Evolutionary conservation across 306 rosid species (phyloP), one percentile per base, ranked within the genome.

Genomic region (Vachellia pachyceras): DNA sequence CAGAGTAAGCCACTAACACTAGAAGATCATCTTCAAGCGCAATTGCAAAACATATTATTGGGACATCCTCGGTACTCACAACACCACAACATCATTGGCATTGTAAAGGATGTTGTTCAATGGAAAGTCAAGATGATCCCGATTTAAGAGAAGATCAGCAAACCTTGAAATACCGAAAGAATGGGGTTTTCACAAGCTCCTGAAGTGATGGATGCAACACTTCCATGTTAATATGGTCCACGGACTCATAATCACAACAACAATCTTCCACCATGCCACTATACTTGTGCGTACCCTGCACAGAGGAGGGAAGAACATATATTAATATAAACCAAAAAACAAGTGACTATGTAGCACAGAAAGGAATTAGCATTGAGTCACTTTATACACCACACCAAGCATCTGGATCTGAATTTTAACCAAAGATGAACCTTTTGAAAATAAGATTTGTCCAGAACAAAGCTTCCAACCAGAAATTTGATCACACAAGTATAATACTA

Each of bases 261-360:
- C 93, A 91, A 67, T 91, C 96, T 85, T 91, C 93, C 46, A 89
- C 88, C 44, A 91, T 85, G 55, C 92, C 97, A 69, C 84, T 91
- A 78, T 86, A 89, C 87, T 82, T 85, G 0, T 80, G 77, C 63
- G 86, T 57, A 49, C 82, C 87, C 90, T 88, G 88, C 82, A 82
- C 22, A 75, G 3, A 40, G 25, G 45, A 20, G 75, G 15, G 2
- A 46, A 72, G 72, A 63, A 45, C 44, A 49, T 52, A 23, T 70
- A 33, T 60, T 5, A 69, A 52, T 41, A 3, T 33, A 58, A 36
- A 35, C 33, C 20, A 64, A 40, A 10, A 74, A 55, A 41, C 3
- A 69, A 39, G 49, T 63, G 69, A 37, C 60, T 58, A 72, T 60
- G 12, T 10, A 49, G 6, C 14, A 67, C 42, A 58, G 35, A 78